Evolutionary conservation across 2,329 filamentous ascomycete species (phyloP).

Genomic region (Stemphylium vesicarium): DNA sequence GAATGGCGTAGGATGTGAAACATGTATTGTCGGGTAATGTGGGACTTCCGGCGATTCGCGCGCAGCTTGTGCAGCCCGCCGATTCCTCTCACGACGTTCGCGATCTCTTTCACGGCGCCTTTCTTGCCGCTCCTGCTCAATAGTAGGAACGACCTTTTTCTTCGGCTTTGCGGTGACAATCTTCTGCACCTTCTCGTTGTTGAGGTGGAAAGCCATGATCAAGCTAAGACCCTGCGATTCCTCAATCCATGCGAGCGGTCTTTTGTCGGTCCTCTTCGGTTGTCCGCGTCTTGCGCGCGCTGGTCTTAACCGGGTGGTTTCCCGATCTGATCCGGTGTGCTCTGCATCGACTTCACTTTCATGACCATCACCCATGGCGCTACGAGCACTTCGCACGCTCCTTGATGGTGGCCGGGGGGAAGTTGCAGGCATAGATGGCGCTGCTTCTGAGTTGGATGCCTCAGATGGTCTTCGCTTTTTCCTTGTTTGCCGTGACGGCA

Average conservation of each 20-base stretch:
- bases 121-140: constrained; percentile 41
- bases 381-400: constrained; percentile 27
- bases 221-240: constrained; percentile 40
- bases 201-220: constrained; percentile 45
- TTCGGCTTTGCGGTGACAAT: constrained; percentile 67
- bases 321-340: constrained; percentile 39
- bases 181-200: constrained; percentile 64
- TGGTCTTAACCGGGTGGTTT: constrained; percentile 37
- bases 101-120: constrained; percentile 43
- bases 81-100: constrained; percentile 54
- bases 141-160: constrained; percentile 43
- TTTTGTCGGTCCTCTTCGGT: constrained; percentile 44
- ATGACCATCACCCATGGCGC: constrained; percentile 36
- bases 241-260: constrained; percentile 46
- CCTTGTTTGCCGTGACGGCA: constrained; percentile 46
- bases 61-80: constrained; percentile 53
- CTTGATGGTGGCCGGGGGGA: constrained; percentile 39
- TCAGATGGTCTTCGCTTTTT: constrained; percentile 53
- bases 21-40: constrained; percentile 67
- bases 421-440: constrained; percentile 34
- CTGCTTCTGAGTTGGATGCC: constrained; percentile 40
- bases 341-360: constrained; percentile 39
- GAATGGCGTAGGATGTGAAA: constrained; percentile 76
- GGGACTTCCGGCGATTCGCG: constrained; percentile 52
- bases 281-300: constrained; percentile 41